These are phyloP conservation scores for Prunus campanulata DNA, from an alignment of 306 rosid species.

Conservation along the genomic window DNA sequence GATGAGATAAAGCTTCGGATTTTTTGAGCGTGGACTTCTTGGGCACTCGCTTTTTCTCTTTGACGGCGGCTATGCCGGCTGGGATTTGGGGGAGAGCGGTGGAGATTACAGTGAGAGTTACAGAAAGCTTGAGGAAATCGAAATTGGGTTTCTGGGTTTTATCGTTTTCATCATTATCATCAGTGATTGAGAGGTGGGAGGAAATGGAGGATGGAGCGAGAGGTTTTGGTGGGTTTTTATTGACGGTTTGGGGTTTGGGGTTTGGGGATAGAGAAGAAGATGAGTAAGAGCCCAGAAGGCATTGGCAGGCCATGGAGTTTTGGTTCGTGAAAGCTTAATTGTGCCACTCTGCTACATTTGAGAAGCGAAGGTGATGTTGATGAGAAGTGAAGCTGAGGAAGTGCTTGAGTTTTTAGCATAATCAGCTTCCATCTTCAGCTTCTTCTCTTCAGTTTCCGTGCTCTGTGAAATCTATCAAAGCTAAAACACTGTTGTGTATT, in stretches of 20 bases:
- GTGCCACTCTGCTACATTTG: conserved; percentile 19
- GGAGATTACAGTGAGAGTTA: conserved; percentile 73
- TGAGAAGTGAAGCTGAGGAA: neutral
- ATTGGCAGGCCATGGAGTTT: conserved; percentile 60
- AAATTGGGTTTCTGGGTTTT: conserved; percentile 26
- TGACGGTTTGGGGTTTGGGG: conserved; percentile 28
- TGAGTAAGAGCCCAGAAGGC: conserved; percentile 32
- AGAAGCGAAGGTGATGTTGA: neutral
- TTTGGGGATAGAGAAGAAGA: conserved; percentile 27
- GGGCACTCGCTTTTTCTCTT: conserved; percentile 49
- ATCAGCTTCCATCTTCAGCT: neutral
- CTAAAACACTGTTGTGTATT: neutral
- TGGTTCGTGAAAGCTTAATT: neutral
- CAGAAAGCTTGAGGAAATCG: conserved; percentile 59
- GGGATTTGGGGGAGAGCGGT: conserved; percentile 50
- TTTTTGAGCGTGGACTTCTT: conserved; percentile 54
- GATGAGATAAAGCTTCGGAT: conserved; percentile 55
- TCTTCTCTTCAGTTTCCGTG: neutral
- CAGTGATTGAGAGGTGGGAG: conserved; percentile 36
- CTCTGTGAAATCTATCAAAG: neutral
- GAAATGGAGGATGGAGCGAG: conserved; percentile 35
- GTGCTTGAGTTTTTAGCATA: neutral
- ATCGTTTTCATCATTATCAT: conserved; percentile 17
- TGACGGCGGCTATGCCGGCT: conserved; percentile 41
- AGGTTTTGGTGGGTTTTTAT: conserved; percentile 12